Percentiles rank a stretch among this genome's conserved stretches.
Conservation (phyloP, 805 yeast genomes). For the Candida schatavii region DNA sequence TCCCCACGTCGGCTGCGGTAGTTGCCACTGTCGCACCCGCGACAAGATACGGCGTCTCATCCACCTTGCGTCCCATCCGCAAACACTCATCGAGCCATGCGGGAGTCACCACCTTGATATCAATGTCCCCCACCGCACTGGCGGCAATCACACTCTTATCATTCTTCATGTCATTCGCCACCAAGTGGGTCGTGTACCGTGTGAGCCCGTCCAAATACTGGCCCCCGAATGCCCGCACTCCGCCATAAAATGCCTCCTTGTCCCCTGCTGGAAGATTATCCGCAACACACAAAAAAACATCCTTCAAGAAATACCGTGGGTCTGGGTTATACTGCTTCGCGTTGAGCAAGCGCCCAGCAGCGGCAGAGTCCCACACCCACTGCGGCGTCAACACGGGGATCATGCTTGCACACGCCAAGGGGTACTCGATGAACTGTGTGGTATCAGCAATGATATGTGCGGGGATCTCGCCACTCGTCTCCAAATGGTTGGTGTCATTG, state of each 20-base stretch:
- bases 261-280: conserved; percentile 58
- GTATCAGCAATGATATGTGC: conserved; percentile 54
- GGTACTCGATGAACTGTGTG: conserved; percentile 51
- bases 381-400: conserved; percentile 61
- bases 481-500: conserved; percentile 17
- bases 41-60: conserved; percentile 54
- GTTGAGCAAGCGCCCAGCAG: conserved; percentile 42
- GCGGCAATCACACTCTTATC: conserved; percentile 60
- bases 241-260: conserved; percentile 64
- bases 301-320: conserved; percentile 60
- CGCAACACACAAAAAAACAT: conserved; percentile 56
- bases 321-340: conserved; percentile 69
- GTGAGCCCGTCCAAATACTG: conserved; percentile 60
- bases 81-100: conserved; percentile 78
- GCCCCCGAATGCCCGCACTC: conserved; percentile 77
- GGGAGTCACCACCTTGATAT: conserved; percentile 65
- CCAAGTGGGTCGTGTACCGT: conserved; percentile 73
- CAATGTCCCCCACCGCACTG: conserved; percentile 32
- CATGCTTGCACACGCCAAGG: conserved; percentile 47
- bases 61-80: conserved; percentile 46
- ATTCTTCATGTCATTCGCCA: conserved; percentile 52
- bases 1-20: neutral
- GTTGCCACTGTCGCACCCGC: conserved; percentile 13
- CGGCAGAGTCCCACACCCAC: conserved; percentile 57
- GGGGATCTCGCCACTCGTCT: conserved; percentile 9